Conservation (phyloP, 2,329 filamentous ascomycete species). For the Exophiala bonariae region DNA sequence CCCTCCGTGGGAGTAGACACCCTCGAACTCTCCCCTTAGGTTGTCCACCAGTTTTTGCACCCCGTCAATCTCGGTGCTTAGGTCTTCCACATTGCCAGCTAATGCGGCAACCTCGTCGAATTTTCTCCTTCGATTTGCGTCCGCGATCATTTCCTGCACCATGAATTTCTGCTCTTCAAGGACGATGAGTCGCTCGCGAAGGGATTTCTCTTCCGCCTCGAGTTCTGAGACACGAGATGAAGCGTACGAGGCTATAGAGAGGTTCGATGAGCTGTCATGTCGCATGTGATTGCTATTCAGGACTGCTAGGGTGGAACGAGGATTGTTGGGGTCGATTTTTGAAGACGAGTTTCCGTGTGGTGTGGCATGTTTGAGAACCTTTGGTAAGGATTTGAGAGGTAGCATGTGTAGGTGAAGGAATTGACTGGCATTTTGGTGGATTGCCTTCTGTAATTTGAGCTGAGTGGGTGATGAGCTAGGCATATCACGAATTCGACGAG, state of each 20-base stretch:
- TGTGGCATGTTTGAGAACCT: conserved; percentile 63
- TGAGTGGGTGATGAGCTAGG: conserved; percentile 72
- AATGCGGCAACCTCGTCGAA: conserved; percentile 86
- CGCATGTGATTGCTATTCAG: conserved; percentile 60
- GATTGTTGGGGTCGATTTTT: conserved; percentile 15
- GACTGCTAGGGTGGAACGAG: conserved; percentile 53
- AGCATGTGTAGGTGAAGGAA: conserved; percentile 92
- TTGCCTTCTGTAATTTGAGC: conserved; percentile 71
- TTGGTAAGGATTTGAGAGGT: conserved; percentile 73
- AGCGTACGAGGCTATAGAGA: conserved; percentile 53
- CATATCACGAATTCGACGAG: conserved; percentile 76
- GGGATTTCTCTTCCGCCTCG: conserved; percentile 79
- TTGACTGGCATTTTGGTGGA: conserved; percentile 77
- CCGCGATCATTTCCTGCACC: conserved; percentile 79
- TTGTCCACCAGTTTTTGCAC: conserved; percentile 65
- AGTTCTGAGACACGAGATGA: conserved; percentile 57
- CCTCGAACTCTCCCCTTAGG: conserved; percentile 59
- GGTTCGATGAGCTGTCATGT: conserved; percentile 51
- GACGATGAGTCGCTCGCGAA: conserved; percentile 77
- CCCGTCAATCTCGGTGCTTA: conserved; percentile 73
- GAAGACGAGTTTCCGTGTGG: conserved; percentile 42
- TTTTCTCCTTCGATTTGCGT: conserved; percentile 71
- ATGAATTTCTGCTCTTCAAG: conserved; percentile 90
- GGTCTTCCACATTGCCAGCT: conserved; percentile 76
- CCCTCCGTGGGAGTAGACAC: conserved; percentile 40